Base-by-base conservation (phyloP, 1,284 basidiomycete genomes). In the Cutaneotrichosporon daszewskae region DNA sequence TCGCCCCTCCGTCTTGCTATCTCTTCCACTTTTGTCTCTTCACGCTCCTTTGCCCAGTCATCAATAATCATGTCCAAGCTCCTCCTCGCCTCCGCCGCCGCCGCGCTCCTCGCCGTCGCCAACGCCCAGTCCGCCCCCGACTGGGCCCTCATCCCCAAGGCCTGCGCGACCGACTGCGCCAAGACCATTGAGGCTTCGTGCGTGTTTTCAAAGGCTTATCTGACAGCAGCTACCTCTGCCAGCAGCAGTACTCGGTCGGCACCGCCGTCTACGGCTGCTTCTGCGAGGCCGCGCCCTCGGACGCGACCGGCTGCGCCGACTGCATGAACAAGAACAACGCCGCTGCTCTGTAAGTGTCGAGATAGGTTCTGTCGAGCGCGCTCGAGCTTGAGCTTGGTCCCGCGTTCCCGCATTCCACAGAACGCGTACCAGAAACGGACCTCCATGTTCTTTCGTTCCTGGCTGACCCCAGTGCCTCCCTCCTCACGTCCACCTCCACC, bases 191-290 rank as follows among this genome's bases (percentile, higher is more conserved):
- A 65, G 55, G 26, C 56, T 18, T 57, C 62, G 35, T 63, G 19
- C 31, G 48, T 45, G 13, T 3, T 3, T 3, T 32, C 0, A 26
- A 13, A 26, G 9, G 25, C 12, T 9, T 25, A 8, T 5, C 40
- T 39, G 31, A 41, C 42, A 0, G 12, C 32, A 50, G 48, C 10
- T 50, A 13, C 43, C 49, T 47, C 42, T 49, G 45, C 18, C 33
- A 62, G 57, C 41, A 49, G 24, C 46, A 62, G 49, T 59, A 54
- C 55, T 16, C 33, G 20, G 32, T 34, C 25, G 43, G 41, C 34
- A 59, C 54, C 41, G 51, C 60, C 40, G 49, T 61, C 45, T 67
- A 65, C 57, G 60, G 59, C 28, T 71, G 68, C 52, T 69, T 65
- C 65, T 71, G 68, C 49, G 53, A 58, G 54, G 43, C 56, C 26